Evolutionary conservation across 2,329 filamentous ascomycete genomes (phyloP).

Genomic region (Fusarium burgessii): DNA sequence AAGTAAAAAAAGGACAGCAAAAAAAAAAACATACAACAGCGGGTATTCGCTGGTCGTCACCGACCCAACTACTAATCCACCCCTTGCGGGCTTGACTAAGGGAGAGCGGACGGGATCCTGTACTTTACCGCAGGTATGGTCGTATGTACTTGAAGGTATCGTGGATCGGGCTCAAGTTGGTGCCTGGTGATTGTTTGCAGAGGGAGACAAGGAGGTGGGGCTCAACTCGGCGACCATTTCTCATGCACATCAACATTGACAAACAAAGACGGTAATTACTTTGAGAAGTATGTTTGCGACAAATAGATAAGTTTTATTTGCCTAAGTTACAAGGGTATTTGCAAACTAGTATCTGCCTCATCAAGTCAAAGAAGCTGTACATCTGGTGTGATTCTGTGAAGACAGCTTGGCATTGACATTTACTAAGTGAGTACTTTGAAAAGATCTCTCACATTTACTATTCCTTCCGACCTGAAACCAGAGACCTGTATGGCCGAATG

Average conservation of each 20-base stretch:
- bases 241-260: too few species aligned
- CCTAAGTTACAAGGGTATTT: too few species aligned
- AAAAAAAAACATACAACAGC: conserved; percentile 18
- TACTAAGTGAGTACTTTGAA: too few species aligned
- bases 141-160: background rate
- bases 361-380: background rate
- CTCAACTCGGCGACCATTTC: background rate
- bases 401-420: too few species aligned
- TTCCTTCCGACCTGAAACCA: fast-evolving
- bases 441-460: fast-evolving
- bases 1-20: background rate
- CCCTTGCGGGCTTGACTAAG: conserved; percentile 11
- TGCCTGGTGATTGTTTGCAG: background rate
- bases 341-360: background rate
- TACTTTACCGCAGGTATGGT: conserved; percentile 12
- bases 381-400: too few species aligned
- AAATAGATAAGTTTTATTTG: too few species aligned
- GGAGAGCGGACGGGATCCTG: conserved; percentile 17
- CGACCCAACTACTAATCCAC: conserved; percentile 14
- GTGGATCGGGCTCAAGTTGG: background rate
- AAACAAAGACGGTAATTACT: too few species aligned
- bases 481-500: background rate
- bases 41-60: conserved; percentile 13
- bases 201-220: background rate
- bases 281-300: too few species aligned